Percentiles rank a stretch among this genome's conserved stretches.
These are phyloP conservation scores for Eutypa lata DNA, from an alignment of 2,329 filamentous ascomycete species.

Conservation along the genomic window DNA sequence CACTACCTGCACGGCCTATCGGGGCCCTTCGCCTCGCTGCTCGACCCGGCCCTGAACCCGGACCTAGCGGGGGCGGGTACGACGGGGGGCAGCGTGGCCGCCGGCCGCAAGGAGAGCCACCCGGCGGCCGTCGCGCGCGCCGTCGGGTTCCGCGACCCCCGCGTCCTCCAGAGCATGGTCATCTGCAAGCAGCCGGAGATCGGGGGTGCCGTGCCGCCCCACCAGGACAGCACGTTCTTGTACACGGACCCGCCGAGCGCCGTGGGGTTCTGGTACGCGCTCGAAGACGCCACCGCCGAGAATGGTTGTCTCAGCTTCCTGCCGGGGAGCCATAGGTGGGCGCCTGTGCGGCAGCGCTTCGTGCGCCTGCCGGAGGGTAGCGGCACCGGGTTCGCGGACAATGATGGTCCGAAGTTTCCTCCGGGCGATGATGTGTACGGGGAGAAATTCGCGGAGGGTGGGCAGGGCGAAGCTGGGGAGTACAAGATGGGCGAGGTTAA, in stretches of 20 bases:
- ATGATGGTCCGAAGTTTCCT: constrained; percentile 64
- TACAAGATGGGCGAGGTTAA: constrained; percentile 85
- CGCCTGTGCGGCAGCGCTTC: constrained; percentile 69
- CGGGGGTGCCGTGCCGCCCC: constrained; percentile 82
- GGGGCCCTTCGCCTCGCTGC: constrained; percentile 59
- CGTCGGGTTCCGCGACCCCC: constrained; percentile 73
- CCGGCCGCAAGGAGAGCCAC: constrained; percentile 31
- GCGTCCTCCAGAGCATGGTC: constrained; percentile 88
- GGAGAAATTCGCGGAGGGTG: constrained; percentile 34
- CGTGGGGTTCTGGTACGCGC: constrained; percentile 95
- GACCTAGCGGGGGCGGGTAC: constrained; percentile 32
- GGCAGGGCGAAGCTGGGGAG: constrained; percentile 46
- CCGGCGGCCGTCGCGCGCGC: constrained; percentile 63
- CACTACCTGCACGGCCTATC: constrained; percentile 72
- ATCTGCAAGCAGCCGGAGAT: constrained; percentile 99
- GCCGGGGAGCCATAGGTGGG: constrained; percentile 72
- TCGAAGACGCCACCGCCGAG: constrained; percentile 82
- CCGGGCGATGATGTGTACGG: constrained; percentile 46
- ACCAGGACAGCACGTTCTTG: constrained; percentile 90
- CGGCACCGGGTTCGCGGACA: constrained; percentile 70
- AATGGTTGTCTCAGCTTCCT: constrained; percentile 91
- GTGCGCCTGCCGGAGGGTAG: constrained; percentile 54
- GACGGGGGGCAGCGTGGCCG: constrained; percentile 39
- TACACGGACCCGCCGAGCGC: constrained; percentile 87
- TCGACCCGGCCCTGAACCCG: constrained; percentile 46